Conservation (phyloP, 768 basidiomycete species). For the Hortiboletus flavorubellus region DNA sequence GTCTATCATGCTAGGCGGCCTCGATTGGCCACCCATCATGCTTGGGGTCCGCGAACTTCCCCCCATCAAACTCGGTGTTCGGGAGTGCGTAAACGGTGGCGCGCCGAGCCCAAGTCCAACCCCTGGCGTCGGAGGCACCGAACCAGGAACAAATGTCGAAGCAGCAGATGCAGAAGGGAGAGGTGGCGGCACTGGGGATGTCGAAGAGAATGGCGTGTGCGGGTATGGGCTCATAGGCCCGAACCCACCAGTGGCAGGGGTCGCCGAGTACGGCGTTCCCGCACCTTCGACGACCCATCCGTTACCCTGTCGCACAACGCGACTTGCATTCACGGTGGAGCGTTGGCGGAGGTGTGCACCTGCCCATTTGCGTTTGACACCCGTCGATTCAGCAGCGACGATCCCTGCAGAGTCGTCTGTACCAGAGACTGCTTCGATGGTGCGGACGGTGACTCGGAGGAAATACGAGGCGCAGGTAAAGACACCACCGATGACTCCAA, state of each 20-base stretch:
- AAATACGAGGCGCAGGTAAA: constrained; percentile 84
- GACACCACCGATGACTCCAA: constrained; percentile 92
- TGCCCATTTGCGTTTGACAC: constrained; percentile 67
- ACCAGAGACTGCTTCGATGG: constrained; percentile 61
- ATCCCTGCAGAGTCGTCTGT: constrained; percentile 51
- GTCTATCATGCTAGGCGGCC: not conserved
- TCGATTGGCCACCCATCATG: constrained; percentile 17
- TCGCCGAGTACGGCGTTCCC: constrained; percentile 35
- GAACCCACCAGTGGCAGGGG: constrained; percentile 33
- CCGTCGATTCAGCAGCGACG: constrained; percentile 62
- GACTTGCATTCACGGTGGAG: constrained; percentile 29
- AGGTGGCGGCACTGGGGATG: constrained; percentile 1
- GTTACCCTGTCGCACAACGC: constrained; percentile 53
- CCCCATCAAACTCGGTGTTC: constrained; percentile 16
- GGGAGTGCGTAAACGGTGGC: constrained; percentile 18
- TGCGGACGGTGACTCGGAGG: constrained; percentile 58
- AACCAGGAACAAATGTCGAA: constrained; percentile 34
- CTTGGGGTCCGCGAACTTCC: constrained; percentile 20
- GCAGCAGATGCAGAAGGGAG: constrained; percentile 13
- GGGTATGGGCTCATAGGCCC: constrained; percentile 27
- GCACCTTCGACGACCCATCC: constrained; percentile 59
- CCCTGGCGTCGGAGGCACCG: constrained; percentile 26
- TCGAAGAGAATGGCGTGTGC: constrained; percentile 31
- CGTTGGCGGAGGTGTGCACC: constrained; percentile 64
- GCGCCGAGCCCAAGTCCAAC: constrained; percentile 30